Evolutionary conservation across 495 filamentous ascomycete species (phyloP).

Genomic region (Trichoderma orchidacearum): DNA sequence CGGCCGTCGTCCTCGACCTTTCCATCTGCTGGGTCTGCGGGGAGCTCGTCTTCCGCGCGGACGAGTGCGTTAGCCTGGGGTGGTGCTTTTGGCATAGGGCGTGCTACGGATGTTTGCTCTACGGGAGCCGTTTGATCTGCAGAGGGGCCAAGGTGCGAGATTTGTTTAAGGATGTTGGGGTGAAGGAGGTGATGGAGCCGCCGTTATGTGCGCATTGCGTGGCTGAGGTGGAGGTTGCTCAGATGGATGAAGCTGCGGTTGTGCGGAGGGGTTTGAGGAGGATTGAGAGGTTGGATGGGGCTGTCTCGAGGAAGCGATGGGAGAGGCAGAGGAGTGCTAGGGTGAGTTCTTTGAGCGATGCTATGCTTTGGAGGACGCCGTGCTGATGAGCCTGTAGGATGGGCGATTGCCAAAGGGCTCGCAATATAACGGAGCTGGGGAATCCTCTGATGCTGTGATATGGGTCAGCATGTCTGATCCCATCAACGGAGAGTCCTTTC

Average conservation of each 20-base stretch:
- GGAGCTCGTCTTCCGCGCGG: constrained; percentile 25
- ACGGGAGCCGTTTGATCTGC: constrained; percentile 13
- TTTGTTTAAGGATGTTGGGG: constrained; percentile 2
- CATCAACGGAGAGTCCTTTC: neutral
- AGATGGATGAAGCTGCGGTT: constrained; percentile 2
- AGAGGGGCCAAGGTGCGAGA: constrained; percentile 7
- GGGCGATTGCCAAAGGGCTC: neutral
- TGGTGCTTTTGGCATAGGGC: constrained; percentile 36
- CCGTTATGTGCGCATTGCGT: constrained; percentile 21
- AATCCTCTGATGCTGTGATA: neutral
- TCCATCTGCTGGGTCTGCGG: constrained; percentile 37
- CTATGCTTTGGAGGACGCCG: too few relatives aligned
- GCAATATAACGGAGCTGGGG: neutral
- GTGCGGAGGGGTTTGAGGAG: constrained; percentile 14
- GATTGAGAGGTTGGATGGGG: constrained; percentile 13
- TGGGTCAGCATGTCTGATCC: neutral
- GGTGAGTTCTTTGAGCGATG: neutral
- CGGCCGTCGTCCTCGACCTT: constrained; percentile 21
- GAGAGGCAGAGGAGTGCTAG: neutral
- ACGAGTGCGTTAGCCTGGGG: constrained; percentile 30
- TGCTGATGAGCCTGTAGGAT: too few relatives aligned
- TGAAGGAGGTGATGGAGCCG: constrained; percentile 17
- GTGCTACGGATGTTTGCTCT: constrained; percentile 34
- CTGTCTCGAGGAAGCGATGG: constrained; percentile 13
- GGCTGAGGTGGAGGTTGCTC: constrained; percentile 11